Conservation (phyloP, 1,284 basidiomycete species). For the Malassezia sympodialis region DNA sequence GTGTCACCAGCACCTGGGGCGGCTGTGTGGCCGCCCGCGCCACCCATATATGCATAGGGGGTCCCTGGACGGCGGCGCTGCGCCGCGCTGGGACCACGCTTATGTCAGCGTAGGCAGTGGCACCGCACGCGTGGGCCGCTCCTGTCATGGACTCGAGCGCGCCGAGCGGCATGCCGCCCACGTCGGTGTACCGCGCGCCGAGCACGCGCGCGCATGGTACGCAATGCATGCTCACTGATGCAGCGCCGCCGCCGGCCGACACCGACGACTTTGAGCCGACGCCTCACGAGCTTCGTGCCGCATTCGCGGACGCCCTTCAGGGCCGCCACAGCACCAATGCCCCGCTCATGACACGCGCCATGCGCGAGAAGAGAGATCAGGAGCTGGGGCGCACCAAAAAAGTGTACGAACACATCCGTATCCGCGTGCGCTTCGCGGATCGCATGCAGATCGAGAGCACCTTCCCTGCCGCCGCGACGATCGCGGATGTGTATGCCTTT, state of each 20-base stretch:
- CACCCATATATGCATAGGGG: slow-evolving; percentile 16
- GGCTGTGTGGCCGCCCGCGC: slow-evolving; percentile 4
- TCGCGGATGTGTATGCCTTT: slow-evolving; percentile 69
- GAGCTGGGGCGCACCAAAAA: slow-evolving; percentile 54
- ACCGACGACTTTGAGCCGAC: slow-evolving; percentile 56
- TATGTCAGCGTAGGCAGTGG: neutral
- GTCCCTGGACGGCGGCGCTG: neutral
- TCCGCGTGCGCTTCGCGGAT: slow-evolving; percentile 70
- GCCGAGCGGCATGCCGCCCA: neutral
- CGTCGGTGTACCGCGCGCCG: slow-evolving; percentile 14
- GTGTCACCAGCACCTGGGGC: slow-evolving; percentile 10
- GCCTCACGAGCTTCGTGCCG: slow-evolving; percentile 61
- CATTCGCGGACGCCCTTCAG: slow-evolving; percentile 57
- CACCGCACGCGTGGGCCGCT: neutral
- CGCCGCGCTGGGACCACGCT: neutral
- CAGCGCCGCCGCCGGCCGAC: slow-evolving; percentile 9
- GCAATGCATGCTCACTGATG: neutral
- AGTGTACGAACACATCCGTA: slow-evolving; percentile 65
- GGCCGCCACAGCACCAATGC: slow-evolving; percentile 63
- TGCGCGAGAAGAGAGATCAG: slow-evolving; percentile 58
- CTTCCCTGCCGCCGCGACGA: slow-evolving; percentile 66
- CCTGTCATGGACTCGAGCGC: neutral
- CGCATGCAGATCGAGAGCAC: slow-evolving; percentile 68
- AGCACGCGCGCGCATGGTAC: slow-evolving; percentile 8
- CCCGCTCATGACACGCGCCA: slow-evolving; percentile 62